Evolutionary conservation across 2,329 filamentous ascomycete species (phyloP).

Genomic region (Decorospora gaudefroyi): DNA sequence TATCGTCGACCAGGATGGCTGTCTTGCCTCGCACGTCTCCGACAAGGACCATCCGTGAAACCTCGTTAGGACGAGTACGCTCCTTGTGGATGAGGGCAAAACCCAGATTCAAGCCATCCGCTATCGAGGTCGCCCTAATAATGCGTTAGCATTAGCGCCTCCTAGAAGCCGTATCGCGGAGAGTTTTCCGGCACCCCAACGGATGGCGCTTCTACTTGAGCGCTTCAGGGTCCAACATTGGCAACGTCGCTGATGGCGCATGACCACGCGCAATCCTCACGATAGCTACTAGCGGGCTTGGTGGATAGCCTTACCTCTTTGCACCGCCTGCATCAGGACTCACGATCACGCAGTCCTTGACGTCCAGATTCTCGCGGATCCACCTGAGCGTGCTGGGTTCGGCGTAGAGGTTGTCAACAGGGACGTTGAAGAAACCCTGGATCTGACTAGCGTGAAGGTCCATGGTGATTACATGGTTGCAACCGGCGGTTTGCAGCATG

Average conservation of each 20-base stretch:
- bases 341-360: slow-evolving; percentile 88
- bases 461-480: slow-evolving; percentile 94
- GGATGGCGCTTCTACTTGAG: neutral
- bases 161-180: slow-evolving; percentile 3
- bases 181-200: slow-evolving; percentile 2
- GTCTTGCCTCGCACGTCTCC: slow-evolving; percentile 89
- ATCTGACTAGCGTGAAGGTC: slow-evolving; percentile 93
- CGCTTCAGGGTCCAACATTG: neutral
- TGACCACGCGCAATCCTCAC: neutral
- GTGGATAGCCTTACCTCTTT: slow-evolving; percentile 65
- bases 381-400: slow-evolving; percentile 90
- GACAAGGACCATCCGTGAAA: slow-evolving; percentile 93
- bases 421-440: slow-evolving; percentile 91
- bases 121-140: slow-evolving; percentile 80
- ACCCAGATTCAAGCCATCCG: slow-evolving; percentile 84
- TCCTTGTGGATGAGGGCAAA: slow-evolving; percentile 98
- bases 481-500: slow-evolving; percentile 94
- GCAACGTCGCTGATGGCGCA: slow-evolving; percentile 1
- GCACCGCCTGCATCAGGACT: slow-evolving; percentile 93
- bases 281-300: neutral
- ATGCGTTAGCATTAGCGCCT: slow-evolving; percentile 19
- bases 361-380: slow-evolving; percentile 83
- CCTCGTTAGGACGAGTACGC: slow-evolving; percentile 85
- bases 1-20: slow-evolving; percentile 95
- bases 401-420: slow-evolving; percentile 82